Base-by-base conservation (phyloP, 23 red algal species). In the Chondrus crispus region DNA sequence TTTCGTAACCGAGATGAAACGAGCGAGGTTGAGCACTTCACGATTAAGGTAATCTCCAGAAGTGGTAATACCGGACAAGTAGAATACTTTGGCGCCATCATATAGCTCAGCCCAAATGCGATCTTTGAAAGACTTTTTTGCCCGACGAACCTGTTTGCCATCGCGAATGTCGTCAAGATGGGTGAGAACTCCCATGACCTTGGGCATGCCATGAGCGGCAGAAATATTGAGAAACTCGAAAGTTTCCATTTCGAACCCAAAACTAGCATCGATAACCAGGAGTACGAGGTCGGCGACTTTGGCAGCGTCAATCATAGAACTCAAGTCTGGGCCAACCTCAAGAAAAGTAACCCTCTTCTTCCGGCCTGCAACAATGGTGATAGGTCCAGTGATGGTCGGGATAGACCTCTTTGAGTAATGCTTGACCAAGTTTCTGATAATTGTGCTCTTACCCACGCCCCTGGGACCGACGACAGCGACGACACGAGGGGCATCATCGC, bases 181-280 rank as follows among this genome's bases (percentile, higher is more conserved):
- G 2, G 97, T 99, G 9, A 99, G 58, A 13, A 99, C 84, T 40
- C 93, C 87, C 24, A 99, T 94, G 5, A 99, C 82, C 51, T 95
- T 95, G 2, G 97, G 97, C 97, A 99, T 96, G 38, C 97, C 97
- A 72, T 96, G 94, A 19, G 87, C 85, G 20, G 93, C 84, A 8
- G 88, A 87, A 14, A 99, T 96, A 57, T 94, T 99, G 3, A 99
- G 90, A 63, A 99, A 96, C 94, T 99, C 97, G 62, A 99, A 99
- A 3, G 93, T 96, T 51, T 99, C 97, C 97, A 99, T 99, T 83
- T 99, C 97, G 45, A 99, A 96, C 8, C 97, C 97, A 63, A 80
- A 94, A 40, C 66, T 71, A 9, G 94, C 97, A 77, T 99, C 91
- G 62, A 99, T 95, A 14, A 92, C 88, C n/a, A 96, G 87, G 9